Evolutionary conservation across 1,284 basidiomycete species (phyloP).

Genomic region (Cryptococcus neoformans): DNA sequence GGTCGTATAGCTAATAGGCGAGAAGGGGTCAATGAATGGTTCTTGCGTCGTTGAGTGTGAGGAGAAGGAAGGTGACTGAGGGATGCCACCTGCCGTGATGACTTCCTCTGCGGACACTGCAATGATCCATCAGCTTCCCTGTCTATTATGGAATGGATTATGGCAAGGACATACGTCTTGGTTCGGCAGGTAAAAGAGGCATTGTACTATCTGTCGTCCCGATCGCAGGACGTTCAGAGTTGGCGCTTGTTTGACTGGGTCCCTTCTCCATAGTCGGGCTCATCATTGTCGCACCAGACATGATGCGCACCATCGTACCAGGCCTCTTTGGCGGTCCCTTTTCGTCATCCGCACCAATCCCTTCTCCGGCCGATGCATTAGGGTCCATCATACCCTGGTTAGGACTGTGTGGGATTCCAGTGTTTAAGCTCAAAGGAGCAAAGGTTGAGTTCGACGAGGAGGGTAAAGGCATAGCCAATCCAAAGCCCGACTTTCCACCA

Average conservation of each 20-base stretch:
- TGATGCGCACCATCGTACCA: constrained; percentile 3
- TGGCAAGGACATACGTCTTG: not conserved
- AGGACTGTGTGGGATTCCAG: no score
- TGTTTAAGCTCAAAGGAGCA: no score
- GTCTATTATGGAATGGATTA: no score
- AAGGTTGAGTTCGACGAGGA: no score
- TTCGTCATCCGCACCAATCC: not conserved
- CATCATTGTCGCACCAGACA: not conserved
- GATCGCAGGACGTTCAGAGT: constrained; percentile 20
- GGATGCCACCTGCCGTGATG: constrained; percentile 20
- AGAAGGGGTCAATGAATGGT: constrained; percentile 18
- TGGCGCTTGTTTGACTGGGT: not conserved
- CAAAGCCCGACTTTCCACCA: constrained; percentile 48
- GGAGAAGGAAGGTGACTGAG: constrained; percentile 9
- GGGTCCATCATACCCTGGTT: not conserved
- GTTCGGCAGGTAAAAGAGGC: constrained; percentile 1
- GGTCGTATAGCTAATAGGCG: not conserved
- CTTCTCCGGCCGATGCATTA: not conserved
- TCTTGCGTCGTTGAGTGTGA: constrained; percentile 6
- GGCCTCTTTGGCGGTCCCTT: not conserved
- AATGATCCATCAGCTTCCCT: no score
- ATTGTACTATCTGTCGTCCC: constrained; percentile 24
- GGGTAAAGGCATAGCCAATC: no score
- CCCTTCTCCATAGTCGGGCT: not conserved
- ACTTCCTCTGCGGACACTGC: constrained; percentile 19